Evolutionary conservation across 2,329 filamentous ascomycete genomes (phyloP).

Genomic region (Fusarium armeniacum): DNA sequence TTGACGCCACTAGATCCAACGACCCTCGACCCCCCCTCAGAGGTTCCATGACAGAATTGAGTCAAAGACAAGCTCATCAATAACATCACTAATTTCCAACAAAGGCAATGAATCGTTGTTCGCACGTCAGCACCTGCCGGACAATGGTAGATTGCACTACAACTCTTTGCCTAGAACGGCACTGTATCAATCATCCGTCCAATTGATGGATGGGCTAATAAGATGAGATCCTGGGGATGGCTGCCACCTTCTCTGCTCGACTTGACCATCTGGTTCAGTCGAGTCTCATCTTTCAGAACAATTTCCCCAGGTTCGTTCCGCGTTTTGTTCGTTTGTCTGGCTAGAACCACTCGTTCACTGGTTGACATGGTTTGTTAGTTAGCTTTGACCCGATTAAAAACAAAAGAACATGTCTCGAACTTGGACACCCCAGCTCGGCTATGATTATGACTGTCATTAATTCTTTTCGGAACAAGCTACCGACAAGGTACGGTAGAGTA

Average conservation of each 20-base stretch:
- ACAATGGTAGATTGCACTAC: slow-evolving; percentile 14
- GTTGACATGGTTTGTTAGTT: background rate
- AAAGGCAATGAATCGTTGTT: slow-evolving; percentile 23
- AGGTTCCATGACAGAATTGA: slow-evolving; percentile 12
- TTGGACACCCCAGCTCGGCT: slow-evolving; percentile 22
- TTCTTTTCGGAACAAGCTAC: slow-evolving; percentile 40
- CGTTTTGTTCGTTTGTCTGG: slow-evolving; percentile 7
- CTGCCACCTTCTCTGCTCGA: slow-evolving; percentile 30
- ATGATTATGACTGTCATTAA: slow-evolving; percentile 24
- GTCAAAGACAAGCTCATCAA: slow-evolving; percentile 28
- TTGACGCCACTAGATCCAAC: slow-evolving; percentile 37
- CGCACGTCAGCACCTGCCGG: slow-evolving; percentile 16
- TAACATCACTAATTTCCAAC: slow-evolving; percentile 20
- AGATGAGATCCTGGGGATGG: slow-evolving; percentile 40
- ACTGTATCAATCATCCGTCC: slow-evolving; percentile 26
- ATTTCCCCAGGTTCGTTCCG: slow-evolving; percentile 22
- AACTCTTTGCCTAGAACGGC: slow-evolving; percentile 38
- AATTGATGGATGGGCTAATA: slow-evolving; percentile 20
- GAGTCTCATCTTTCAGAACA: slow-evolving; percentile 1
- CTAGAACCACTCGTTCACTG: background rate
- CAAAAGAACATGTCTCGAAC: slow-evolving; percentile 39
- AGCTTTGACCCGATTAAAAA: slow-evolving; percentile 13
- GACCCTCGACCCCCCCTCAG: slow-evolving; percentile 20
- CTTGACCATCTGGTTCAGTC: background rate
- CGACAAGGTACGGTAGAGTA: slow-evolving; percentile 29